Conservation (phyloP, 352 stramenopile species). For the Phytophthora pisi region DNA sequence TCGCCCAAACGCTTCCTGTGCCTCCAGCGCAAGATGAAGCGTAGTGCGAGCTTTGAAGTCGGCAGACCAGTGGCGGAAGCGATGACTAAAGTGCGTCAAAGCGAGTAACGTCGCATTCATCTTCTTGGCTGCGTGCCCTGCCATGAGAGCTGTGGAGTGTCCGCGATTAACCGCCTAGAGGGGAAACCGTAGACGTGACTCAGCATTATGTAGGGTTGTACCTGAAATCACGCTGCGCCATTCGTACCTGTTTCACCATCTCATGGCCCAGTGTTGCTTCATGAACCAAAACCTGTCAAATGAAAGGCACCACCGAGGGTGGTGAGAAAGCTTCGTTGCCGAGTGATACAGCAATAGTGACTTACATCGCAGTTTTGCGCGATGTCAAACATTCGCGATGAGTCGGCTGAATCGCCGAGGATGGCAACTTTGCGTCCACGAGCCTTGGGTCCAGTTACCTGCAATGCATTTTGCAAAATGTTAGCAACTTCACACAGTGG, state of each 20-base stretch:
- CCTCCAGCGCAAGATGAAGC: conserved; percentile 73
- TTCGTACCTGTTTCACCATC: conserved; percentile 65
- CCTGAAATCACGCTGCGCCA: not conserved
- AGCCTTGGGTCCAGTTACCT: conserved; percentile 66
- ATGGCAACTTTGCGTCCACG: conserved; percentile 80
- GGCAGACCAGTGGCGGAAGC: conserved; percentile 76
- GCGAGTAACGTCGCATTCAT: conserved; percentile 81
- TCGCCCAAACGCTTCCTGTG: conserved; percentile 65
- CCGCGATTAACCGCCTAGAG: conserved; percentile 66
- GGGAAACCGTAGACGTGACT: not conserved
- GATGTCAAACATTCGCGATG: conserved; percentile 79
- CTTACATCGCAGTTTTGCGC: conserved; percentile 76
- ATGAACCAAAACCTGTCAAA: conserved; percentile 81
- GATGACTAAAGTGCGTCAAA: conserved; percentile 87
- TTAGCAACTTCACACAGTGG: not conserved
- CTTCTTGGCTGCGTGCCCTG: conserved; percentile 71
- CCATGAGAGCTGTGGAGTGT: conserved; percentile 84
- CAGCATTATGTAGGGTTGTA: too few species aligned
- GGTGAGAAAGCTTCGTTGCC: conserved; percentile 1
- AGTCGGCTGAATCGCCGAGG: conserved; percentile 77
- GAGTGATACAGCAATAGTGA: not conserved
- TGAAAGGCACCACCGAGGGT: not conserved
- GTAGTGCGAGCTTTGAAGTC: conserved; percentile 50
- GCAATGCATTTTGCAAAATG: not conserved
- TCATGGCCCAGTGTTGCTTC: conserved; percentile 82